Percentiles rank a stretch among this genome's conserved stretches.
These are phyloP conservation scores for Phylloporus sp. DNA, from an alignment of 1,284 basidiomycete genomes.

Conservation along the genomic window DNA sequence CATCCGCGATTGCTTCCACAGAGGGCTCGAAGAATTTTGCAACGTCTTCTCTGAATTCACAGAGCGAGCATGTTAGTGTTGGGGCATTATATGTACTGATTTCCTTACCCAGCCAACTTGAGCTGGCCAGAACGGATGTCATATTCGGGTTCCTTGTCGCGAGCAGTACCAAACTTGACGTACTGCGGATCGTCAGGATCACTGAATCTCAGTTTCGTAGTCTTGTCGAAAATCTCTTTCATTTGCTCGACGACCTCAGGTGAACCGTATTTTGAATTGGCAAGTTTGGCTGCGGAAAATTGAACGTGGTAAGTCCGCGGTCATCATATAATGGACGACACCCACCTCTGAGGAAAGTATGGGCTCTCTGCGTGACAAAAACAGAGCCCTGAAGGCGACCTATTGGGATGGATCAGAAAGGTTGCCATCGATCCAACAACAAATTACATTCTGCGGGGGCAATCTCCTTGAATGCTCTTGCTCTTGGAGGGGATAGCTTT, in stretches of 20 bases:
- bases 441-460: slow-evolving; percentile 49
- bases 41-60: too few species aligned
- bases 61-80: too few species aligned
- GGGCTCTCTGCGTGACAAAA: too few species aligned
- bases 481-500: slow-evolving; percentile 36
- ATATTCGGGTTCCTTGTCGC: slow-evolving; percentile 52
- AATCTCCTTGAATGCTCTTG: slow-evolving; percentile 48
- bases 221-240: slow-evolving; percentile 56
- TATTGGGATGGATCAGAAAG: too few species aligned
- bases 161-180: slow-evolving; percentile 56
- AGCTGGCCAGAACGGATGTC: slow-evolving; percentile 58
- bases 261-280: slow-evolving; percentile 36
- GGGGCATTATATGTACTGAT: neutral
- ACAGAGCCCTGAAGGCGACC: too few species aligned
- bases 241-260: slow-evolving; percentile 54
- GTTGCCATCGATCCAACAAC: too few species aligned
- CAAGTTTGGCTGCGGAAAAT: slow-evolving; percentile 46
- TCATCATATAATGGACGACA: too few species aligned
- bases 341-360: too few species aligned
- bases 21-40: too few species aligned
- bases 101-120: slow-evolving; percentile 48
- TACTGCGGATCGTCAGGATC: slow-evolving; percentile 50
- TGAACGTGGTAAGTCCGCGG: too few species aligned
- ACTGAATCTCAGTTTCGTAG: slow-evolving; percentile 56
- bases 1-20: too few species aligned